These are phyloP conservation scores for Brassica nigra DNA, from an alignment of 345 rosid species.

Conservation along the genomic window DNA sequence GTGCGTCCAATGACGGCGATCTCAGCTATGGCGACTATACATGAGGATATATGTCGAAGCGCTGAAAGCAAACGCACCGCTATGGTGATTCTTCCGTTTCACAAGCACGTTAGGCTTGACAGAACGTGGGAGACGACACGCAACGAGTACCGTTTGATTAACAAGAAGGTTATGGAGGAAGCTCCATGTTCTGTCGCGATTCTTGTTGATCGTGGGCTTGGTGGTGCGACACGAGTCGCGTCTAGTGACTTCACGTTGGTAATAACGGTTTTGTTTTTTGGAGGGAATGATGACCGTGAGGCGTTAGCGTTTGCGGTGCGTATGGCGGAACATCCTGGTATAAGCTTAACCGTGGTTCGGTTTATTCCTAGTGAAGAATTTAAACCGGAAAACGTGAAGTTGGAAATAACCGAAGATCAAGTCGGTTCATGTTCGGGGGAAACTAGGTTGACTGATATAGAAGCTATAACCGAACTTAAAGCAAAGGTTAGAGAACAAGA, in stretches of 20 bases:
- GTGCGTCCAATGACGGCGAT: slow-evolving; percentile 86
- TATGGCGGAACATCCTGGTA: slow-evolving; percentile 88
- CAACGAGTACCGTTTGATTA: slow-evolving; percentile 56
- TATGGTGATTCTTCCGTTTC: slow-evolving; percentile 75
- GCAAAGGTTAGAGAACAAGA: slow-evolving; percentile 27
- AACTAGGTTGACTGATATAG: slow-evolving; percentile 38
- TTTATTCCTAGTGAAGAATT: slow-evolving; percentile 44
- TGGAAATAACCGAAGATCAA: slow-evolving; percentile 38
- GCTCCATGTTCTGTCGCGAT: slow-evolving; percentile 83
- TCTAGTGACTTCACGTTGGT: slow-evolving; percentile 63
- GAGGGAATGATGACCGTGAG: slow-evolving; percentile 81
- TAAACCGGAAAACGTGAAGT: slow-evolving; percentile 42
- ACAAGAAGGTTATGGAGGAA: slow-evolving; percentile 62
- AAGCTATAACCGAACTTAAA: slow-evolving; percentile 44
- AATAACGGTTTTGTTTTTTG: slow-evolving; percentile 69
- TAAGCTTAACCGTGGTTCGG: slow-evolving; percentile 52
- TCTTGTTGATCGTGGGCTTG: slow-evolving; percentile 83
- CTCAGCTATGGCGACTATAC: slow-evolving; percentile 62
- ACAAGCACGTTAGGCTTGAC: slow-evolving; percentile 74
- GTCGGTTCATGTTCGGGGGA: slow-evolving; percentile 14
- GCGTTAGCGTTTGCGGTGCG: slow-evolving; percentile 76
- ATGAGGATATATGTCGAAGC: slow-evolving; percentile 64
- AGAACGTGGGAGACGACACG: slow-evolving; percentile 64
- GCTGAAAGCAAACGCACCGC: slow-evolving; percentile 66
- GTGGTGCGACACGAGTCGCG: slow-evolving; percentile 65